Evolutionary conservation across 2,329 filamentous ascomycete species (phyloP).

Genomic region (Paradendryphiella salina): DNA sequence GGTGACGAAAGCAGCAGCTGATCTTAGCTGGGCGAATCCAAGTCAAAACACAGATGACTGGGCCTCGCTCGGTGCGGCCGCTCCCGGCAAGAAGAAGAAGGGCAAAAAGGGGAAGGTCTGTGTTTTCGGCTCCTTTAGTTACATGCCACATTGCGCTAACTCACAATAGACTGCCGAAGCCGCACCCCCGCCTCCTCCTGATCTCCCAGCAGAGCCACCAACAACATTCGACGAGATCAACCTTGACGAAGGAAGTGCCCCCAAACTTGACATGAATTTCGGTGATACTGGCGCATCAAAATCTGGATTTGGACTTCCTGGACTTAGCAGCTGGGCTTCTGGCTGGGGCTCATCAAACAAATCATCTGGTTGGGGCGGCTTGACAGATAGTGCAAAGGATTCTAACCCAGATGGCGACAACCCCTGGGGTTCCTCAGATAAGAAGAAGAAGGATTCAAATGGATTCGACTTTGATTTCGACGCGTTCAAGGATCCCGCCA

Average conservation of each 20-base stretch:
- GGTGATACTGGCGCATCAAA: constrained; percentile 37
- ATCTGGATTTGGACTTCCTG: constrained; percentile 31
- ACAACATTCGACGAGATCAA: constrained; percentile 54
- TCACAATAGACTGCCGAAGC: constrained; percentile 33
- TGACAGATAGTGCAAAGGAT: constrained; percentile 38
- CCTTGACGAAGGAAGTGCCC: constrained; percentile 50
- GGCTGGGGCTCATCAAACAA: constrained; percentile 34
- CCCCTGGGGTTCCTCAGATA: constrained; percentile 38
- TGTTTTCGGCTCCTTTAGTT: constrained; percentile 39
- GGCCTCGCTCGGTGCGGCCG: constrained; percentile 27
- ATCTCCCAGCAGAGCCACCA: constrained; percentile 36
- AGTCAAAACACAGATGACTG: constrained; percentile 37
- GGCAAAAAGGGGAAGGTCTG: constrained; percentile 48
- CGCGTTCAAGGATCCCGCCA: constrained; percentile 28
- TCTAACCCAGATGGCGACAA: constrained; percentile 36
- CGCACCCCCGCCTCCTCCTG: constrained; percentile 36
- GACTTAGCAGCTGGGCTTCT: constrained; percentile 30
- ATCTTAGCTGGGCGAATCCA: constrained; percentile 39
- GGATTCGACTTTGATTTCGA: constrained; percentile 46
- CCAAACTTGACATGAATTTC: constrained; percentile 55
- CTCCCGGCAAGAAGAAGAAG: constrained; percentile 42
- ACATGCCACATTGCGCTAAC: constrained; percentile 38
- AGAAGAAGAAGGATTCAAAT: constrained; percentile 45
- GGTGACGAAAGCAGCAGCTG: constrained; percentile 26
- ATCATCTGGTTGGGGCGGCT: constrained; percentile 29